These are phyloP conservation scores for Puccinellia tenuiflora DNA, from an alignment of 176 grass and related monocot species.

Conservation along the genomic window DNA sequence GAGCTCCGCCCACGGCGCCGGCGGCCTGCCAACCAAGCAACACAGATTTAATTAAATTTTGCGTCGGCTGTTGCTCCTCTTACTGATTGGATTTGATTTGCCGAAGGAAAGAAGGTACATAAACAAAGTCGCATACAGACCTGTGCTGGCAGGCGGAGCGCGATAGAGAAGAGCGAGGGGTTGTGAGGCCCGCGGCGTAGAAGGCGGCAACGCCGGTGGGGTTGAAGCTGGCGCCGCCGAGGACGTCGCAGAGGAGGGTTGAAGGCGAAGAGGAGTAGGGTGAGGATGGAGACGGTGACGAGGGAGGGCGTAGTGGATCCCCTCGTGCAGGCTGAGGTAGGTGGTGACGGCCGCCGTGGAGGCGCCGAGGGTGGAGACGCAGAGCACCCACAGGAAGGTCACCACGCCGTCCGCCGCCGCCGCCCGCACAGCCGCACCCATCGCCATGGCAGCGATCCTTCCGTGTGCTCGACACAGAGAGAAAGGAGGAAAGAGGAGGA, in stretches of 20 bases:
- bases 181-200: slow-evolving; percentile 56
- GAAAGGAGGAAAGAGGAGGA: not conserved
- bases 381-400: slow-evolving; percentile 70
- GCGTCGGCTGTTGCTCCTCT: not conserved
- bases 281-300: slow-evolving; percentile 47
- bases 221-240: slow-evolving; percentile 66
- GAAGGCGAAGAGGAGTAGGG: slow-evolving; percentile 46
- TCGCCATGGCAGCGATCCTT: not conserved
- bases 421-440: slow-evolving; percentile 39
- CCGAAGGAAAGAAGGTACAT: not conserved
- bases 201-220: slow-evolving; percentile 59
- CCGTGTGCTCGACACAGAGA: not conserved
- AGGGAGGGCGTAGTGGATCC: slow-evolving; percentile 19
- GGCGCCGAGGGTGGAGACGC: slow-evolving; percentile 44
- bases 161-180: slow-evolving; percentile 52
- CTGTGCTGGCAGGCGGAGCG: slow-evolving; percentile 71
- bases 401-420: slow-evolving; percentile 47
- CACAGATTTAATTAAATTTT: not conserved
- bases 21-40: slow-evolving; percentile 34
- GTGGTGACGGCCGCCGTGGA: slow-evolving; percentile 32
- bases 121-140: slow-evolving; percentile 26
- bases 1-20: slow-evolving; percentile 58
- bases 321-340: slow-evolving; percentile 36
- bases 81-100: not conserved
- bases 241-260: slow-evolving; percentile 38